Conservation (phyloP, 495 filamentous ascomycete species). For the Cladorrhinum samala region DNA sequence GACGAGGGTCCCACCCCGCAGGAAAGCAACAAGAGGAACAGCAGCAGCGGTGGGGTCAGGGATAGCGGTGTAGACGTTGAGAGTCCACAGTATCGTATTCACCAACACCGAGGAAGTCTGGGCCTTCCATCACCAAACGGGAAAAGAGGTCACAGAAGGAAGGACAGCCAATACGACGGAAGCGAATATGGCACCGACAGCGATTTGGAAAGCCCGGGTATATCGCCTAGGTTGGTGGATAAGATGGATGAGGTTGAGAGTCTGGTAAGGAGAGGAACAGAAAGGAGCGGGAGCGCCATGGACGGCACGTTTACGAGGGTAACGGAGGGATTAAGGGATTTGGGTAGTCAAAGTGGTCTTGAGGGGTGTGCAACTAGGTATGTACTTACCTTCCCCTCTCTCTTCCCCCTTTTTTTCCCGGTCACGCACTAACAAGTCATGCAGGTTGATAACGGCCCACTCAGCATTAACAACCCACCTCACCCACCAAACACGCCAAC, state of each 20-base stretch:
- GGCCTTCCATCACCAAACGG: constrained; percentile 33
- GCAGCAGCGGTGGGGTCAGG: constrained; percentile 22
- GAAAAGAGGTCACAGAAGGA: constrained; percentile 38
- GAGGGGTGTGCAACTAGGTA: constrained; percentile 77
- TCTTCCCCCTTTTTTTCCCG: constrained; percentile 4
- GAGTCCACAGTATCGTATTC: constrained; percentile 23
- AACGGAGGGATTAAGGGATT: constrained; percentile 65
- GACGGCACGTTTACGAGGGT: constrained; percentile 67
- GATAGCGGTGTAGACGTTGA: constrained; percentile 44
- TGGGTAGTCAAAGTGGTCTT: constrained; percentile 73
- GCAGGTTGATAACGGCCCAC: constrained; percentile 80
- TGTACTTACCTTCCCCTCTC: constrained; percentile 16
- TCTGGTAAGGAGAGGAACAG: constrained; percentile 63
- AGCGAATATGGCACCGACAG: constrained; percentile 63
- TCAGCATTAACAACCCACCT: constrained; percentile 77
- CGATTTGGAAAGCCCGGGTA: constrained; percentile 64
- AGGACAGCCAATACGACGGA: constrained; percentile 51
- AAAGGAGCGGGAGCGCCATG: constrained; percentile 60
- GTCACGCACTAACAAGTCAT: constrained; percentile 6
- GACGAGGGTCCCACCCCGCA: too few species aligned
- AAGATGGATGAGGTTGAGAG: constrained; percentile 74
- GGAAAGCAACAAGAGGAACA: constrained; percentile 6
- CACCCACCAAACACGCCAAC: constrained; percentile 72
- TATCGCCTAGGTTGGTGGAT: constrained; percentile 65
- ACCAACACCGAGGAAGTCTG: constrained; percentile 26